A percentile compares a stretch with the other conserved stretches of the same genome.
phyloP scores from a whole-genome alignment of 2,329 filamentous ascomycete species.

The Penicillium sp. region DNA sequence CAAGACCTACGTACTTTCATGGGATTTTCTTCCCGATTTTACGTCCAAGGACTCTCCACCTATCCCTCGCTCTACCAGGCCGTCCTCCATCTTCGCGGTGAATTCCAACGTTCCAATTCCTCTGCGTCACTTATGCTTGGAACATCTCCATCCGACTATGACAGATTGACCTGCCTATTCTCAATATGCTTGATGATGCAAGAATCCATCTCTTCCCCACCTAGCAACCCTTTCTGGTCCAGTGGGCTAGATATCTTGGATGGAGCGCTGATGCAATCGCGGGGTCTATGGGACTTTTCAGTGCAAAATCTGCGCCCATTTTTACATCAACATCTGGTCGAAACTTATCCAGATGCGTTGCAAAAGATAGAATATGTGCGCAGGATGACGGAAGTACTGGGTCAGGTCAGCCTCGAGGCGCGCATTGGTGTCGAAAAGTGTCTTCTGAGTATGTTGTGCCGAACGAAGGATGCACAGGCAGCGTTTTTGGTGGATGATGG shows the following conservation, averaged over 20 bases:
- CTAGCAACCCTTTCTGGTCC: slow-evolving; percentile 3
- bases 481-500: slow-evolving; percentile 24
- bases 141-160: slow-evolving; percentile 16
- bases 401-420: slow-evolving; percentile 31
- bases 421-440: slow-evolving; percentile 34
- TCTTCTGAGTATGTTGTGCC: slow-evolving; percentile 32
- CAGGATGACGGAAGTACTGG: slow-evolving; percentile 23
- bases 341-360: neutral
- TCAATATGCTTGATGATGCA: slow-evolving; percentile 30
- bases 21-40: slow-evolving; percentile 25
- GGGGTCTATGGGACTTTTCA: neutral
- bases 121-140: neutral
- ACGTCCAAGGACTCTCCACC: slow-evolving; percentile 19
- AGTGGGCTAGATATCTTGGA: slow-evolving; percentile 8
- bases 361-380: slow-evolving; percentile 9
- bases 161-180: slow-evolving; percentile 24
- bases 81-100: slow-evolving; percentile 24
- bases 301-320: slow-evolving; percentile 4
- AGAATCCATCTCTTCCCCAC: slow-evolving; percentile 17
- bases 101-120: slow-evolving; percentile 19
- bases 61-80: slow-evolving; percentile 26
- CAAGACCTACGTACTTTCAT: slow-evolving; percentile 40
- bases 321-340: slow-evolving; percentile 17
- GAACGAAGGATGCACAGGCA: slow-evolving; percentile 9
- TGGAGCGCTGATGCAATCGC: neutral